Percentiles rank a stretch among this genome's conserved stretches.
Conservation (phyloP, 495 filamentous ascomycete species). For the Aspergillus ostianus region DNA sequence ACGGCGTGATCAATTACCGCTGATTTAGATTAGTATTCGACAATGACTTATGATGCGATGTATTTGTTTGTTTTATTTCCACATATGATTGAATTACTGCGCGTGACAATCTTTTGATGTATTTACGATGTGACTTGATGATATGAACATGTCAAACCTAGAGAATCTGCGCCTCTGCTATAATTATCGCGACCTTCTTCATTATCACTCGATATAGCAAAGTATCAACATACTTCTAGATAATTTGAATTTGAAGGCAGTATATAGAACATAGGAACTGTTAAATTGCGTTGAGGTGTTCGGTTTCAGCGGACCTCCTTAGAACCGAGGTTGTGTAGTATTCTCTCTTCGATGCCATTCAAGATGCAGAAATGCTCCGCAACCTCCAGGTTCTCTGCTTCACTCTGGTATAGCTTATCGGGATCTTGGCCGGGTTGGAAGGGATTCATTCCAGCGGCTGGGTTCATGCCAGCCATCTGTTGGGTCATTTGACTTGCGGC, state of each 20-base stretch:
- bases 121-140: not conserved
- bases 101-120: not conserved
- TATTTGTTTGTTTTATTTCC: conserved; percentile 1
- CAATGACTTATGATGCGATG: conserved; percentile 20
- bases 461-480: conserved; percentile 85
- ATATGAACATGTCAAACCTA: not conserved
- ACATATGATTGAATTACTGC: not conserved
- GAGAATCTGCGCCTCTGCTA: not conserved
- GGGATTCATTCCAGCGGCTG: conserved; percentile 64
- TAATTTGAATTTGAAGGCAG: not conserved
- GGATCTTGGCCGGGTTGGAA: conserved; percentile 95
- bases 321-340: conserved; percentile 54
- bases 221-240: not conserved
- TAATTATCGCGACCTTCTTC: not conserved
- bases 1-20: conserved; percentile 62
- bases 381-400: conserved; percentile 94
- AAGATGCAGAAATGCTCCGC: conserved; percentile 89
- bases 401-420: conserved; percentile 84
- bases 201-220: not conserved
- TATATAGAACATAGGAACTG: not conserved
- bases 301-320: conserved; percentile 19
- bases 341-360: conserved; percentile 78
- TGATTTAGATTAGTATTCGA: conserved; percentile 12
- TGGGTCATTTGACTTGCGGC: conserved; percentile 93
- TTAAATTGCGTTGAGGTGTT: not conserved